These are phyloP conservation scores for Coemansia sp. DNA, from an alignment of 192 early-diverging fungal genomes.

Conservation along the genomic window DNA sequence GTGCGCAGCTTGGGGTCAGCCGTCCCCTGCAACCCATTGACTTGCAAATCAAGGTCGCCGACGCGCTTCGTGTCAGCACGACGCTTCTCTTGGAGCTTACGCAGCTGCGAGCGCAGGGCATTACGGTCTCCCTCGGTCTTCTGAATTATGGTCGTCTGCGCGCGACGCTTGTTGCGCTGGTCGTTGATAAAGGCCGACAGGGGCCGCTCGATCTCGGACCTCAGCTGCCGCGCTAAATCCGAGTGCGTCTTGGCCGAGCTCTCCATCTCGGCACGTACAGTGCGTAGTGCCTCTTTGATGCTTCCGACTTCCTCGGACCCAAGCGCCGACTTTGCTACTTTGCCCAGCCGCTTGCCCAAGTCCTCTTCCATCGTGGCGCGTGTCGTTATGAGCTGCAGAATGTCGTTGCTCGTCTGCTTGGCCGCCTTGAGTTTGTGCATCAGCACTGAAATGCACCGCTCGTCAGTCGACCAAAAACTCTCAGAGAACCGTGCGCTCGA, in stretches of 20 bases:
- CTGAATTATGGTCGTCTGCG: slow-evolving; percentile 49
- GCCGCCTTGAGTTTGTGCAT: slow-evolving; percentile 68
- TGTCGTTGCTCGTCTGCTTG: slow-evolving; percentile 70
- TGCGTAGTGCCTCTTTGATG: slow-evolving; percentile 60
- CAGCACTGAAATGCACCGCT: slow-evolving; percentile 68
- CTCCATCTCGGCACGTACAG: slow-evolving; percentile 65
- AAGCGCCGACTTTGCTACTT: slow-evolving; percentile 60
- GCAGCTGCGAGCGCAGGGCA: slow-evolving; percentile 33
- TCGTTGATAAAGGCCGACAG: slow-evolving; percentile 63
- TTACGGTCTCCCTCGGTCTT: slow-evolving; percentile 54
- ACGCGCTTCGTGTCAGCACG: slow-evolving; percentile 14
- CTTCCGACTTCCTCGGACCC: slow-evolving; percentile 72
- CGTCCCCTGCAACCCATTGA: slow-evolving; percentile 43
- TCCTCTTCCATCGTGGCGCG: slow-evolving; percentile 71
- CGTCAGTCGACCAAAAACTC: slow-evolving; percentile 59
- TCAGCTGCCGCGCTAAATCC: slow-evolving; percentile 65
- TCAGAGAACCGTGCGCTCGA: slow-evolving; percentile 38
- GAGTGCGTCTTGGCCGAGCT: slow-evolving; percentile 63
- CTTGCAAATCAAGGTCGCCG: slow-evolving; percentile 48
- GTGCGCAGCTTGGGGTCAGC: slow-evolving; percentile 44
- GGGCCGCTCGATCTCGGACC: slow-evolving; percentile 61
- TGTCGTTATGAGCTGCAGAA: slow-evolving; percentile 61
- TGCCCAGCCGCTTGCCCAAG: slow-evolving; percentile 66
- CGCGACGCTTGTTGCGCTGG: slow-evolving; percentile 67
- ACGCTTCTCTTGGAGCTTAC: no score